A percentile compares a stretch with the other conserved stretches of the same genome.
Conservation (phyloP, 176 grass and related monocot species). For the Stipa capillata region DNA sequence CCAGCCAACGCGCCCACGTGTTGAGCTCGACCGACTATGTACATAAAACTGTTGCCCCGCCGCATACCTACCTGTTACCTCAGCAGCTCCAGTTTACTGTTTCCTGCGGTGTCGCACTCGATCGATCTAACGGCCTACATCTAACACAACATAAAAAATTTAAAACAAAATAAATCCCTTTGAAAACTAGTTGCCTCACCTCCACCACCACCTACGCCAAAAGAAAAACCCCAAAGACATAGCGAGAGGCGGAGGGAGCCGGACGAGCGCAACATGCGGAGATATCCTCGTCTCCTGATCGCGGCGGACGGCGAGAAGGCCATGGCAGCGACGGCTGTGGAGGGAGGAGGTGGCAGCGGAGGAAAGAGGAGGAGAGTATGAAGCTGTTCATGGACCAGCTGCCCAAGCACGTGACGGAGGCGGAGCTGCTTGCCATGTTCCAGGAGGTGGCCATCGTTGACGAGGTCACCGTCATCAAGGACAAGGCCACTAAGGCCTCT, state of each 20-base stretch:
- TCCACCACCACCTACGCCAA: conserved; percentile 6
- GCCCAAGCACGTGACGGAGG: conserved; percentile 53
- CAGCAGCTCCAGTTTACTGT: too few species aligned
- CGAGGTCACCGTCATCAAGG: conserved; percentile 84
- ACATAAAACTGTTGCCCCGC: too few species aligned
- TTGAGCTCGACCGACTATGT: too few species aligned
- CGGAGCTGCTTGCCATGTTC: conserved; percentile 60
- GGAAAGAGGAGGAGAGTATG: conserved; percentile 38
- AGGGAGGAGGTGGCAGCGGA: not conserved
- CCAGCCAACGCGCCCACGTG: too few species aligned
- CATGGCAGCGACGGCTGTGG: not conserved
- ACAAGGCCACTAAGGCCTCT: conserved; percentile 78
- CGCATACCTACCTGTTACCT: too few species aligned
- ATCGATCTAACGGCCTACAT: too few species aligned
- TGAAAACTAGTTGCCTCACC: too few species aligned
- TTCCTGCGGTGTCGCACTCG: too few species aligned
- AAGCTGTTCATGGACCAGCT: conserved; percentile 72
- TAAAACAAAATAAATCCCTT: too few species aligned
- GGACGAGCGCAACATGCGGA: too few species aligned
- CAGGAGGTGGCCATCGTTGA: conserved; percentile 70
- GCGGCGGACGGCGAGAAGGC: conserved; percentile 35
- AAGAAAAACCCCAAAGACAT: conserved; percentile 14
- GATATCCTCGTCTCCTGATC: too few species aligned
- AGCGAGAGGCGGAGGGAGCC: not conserved
- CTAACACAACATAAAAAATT: too few species aligned